Evolutionary conservation across 2,329 filamentous ascomycete species (phyloP).

Genomic region (Cercospora berteroae): DNA sequence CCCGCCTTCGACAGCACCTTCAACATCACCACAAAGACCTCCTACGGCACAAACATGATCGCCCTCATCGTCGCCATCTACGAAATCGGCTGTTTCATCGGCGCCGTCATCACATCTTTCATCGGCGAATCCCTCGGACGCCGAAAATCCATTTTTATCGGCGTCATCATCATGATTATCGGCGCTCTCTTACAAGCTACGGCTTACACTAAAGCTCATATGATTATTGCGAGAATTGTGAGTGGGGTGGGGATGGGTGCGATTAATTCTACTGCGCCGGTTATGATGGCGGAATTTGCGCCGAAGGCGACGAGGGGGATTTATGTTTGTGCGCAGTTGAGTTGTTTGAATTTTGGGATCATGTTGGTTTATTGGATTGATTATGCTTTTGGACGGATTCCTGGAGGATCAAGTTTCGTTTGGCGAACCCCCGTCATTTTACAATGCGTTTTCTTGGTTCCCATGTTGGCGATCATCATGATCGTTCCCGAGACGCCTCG

Average conservation of each 20-base stretch:
- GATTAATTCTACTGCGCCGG: conserved; percentile 48
- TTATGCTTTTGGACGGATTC: conserved; percentile 41
- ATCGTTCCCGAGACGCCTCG: conserved; percentile 48
- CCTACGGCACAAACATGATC: conserved; percentile 38
- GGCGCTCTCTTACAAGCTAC: conserved; percentile 47
- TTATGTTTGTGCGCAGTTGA: conserved; percentile 50
- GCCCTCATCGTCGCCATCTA: conserved; percentile 50
- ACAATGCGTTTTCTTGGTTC: conserved; percentile 44
- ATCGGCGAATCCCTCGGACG: conserved; percentile 49
- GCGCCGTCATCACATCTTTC: conserved; percentile 41
- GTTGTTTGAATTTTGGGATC: conserved; percentile 50
- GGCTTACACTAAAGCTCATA: conserved; percentile 41
- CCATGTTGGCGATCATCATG: conserved; percentile 42
- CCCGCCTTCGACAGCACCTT: conserved; percentile 46
- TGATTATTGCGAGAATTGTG: conserved; percentile 48
- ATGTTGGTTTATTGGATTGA: conserved; percentile 50
- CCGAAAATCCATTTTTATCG: conserved; percentile 44
- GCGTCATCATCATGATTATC: conserved; percentile 45
- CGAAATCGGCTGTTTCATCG: conserved; percentile 46
- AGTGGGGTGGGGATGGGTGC: conserved; percentile 47
- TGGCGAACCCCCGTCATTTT: conserved; percentile 47
- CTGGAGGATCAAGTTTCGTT: conserved; percentile 34
- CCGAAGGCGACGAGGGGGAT: conserved; percentile 37
- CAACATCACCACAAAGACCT: conserved; percentile 40
- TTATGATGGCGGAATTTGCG: conserved; percentile 45